Base-by-base conservation (phyloP, 179 eudicot genomes). In the Patellifolia procumbens region DNA sequence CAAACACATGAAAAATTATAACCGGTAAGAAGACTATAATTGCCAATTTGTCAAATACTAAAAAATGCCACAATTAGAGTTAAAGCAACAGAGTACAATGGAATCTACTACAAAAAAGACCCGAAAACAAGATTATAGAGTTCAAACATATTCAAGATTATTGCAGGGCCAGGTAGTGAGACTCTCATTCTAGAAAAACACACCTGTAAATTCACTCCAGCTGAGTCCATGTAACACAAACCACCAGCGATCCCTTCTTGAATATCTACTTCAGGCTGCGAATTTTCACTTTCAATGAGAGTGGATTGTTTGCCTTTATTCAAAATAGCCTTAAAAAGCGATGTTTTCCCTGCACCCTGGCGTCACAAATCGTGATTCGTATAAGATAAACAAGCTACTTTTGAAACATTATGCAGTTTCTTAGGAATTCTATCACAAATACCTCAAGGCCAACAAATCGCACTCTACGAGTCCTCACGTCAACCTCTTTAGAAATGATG, bases 331-430 rank as follows among this genome's bases (percentile, higher is more conserved):
- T 85, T 95, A 7, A 90, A 82, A 81, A 95, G 97, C 74, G 93
- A 88, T 76, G 95, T 91, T 85, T 95, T 95, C 64, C 99, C 99
- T 72, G 99, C 93, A 79, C 99, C 99, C 99, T 95, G 76, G 59
- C 66, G 60, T 51, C 56, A 64, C 31, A 77, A 35, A 61, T 46
- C 69, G 68, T 29, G 24, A 19, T 37, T 31, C 51, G 7, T 55
- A 67, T 52, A 58, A 68, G 73, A 37, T 51, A 68, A 45, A 55
- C 10, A 53, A 34, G 77, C 22, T 60, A 60, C 6, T 63, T 70
- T 5, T 13, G n/a, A 70, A 62, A 42, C 37, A 78, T 48, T 29
- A 63, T 9, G 16, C 1, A 56, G 19, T 39, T 48, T 35, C 28
- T 69, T 53, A 34, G 46, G 64, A 22, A 19, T 15, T 55, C 63